These are phyloP conservation scores for Solanum lignicaule DNA, from an alignment of 257 asterid genomes.

Conservation along the genomic window DNA sequence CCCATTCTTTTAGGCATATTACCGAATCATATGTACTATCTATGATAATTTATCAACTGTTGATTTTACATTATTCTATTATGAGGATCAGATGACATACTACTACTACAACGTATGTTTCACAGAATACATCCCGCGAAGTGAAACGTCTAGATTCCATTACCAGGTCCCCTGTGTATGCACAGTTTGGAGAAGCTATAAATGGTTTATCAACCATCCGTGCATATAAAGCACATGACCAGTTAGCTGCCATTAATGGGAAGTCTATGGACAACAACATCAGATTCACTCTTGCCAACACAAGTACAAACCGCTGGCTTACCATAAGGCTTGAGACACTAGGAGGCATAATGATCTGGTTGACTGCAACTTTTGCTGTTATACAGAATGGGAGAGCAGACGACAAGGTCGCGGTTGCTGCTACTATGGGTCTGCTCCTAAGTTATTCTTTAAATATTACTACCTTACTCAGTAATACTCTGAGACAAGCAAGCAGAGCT, in stretches of 20 bases:
- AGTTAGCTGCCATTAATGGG: slow-evolving; percentile 53
- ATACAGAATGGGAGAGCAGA: slow-evolving; percentile 57
- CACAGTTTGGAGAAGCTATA: slow-evolving; percentile 77
- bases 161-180: slow-evolving; percentile 76
- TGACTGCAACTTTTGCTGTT: slow-evolving; percentile 66
- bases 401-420: slow-evolving; percentile 66
- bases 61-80: not conserved
- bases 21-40: not conserved
- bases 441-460: slow-evolving; percentile 74
- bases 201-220: slow-evolving; percentile 68
- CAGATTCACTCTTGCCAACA: slow-evolving; percentile 54
- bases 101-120: not conserved
- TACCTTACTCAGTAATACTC: slow-evolving; percentile 44
- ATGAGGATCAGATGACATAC: not conserved
- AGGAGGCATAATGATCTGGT: slow-evolving; percentile 78
- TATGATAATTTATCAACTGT: not conserved
- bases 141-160: slow-evolving; percentile 73
- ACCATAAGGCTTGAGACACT: slow-evolving; percentile 63
- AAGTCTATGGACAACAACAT: slow-evolving; percentile 65
- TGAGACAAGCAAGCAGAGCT: slow-evolving; percentile 71
- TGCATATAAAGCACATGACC: slow-evolving; percentile 70
- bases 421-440: slow-evolving; percentile 79
- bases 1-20: not conserved
- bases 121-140: slow-evolving; percentile 80
- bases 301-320: slow-evolving; percentile 75